phyloP scores from a whole-genome alignment of 2,329 filamentous ascomycete genomes.

The Calcarisporium arbuscula region DNA sequence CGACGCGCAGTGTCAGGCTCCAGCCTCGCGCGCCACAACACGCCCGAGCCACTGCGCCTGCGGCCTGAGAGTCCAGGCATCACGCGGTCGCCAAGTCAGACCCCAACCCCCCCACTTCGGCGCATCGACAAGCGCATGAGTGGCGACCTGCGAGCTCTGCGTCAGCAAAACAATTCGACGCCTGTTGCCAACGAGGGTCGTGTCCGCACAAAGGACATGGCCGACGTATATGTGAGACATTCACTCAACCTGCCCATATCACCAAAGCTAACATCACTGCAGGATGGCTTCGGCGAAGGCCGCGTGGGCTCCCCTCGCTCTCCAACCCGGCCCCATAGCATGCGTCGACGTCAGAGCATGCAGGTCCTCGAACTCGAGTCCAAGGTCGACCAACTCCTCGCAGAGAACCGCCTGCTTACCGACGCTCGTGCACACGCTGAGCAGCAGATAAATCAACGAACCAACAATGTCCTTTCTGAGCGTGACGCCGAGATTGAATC shows the following conservation, averaged over 20 bases:
- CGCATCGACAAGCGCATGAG: constrained; percentile 62
- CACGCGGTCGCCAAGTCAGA: constrained; percentile 23
- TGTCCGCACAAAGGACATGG: constrained; percentile 77
- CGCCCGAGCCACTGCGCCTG: constrained; percentile 47
- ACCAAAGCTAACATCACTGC: no score
- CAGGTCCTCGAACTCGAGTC: constrained; percentile 89
- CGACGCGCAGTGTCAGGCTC: constrained; percentile 48
- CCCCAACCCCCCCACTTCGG: constrained; percentile 62
- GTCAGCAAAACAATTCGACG: constrained; percentile 40
- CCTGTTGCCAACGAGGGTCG: constrained; percentile 84
- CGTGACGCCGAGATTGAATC: constrained; percentile 82
- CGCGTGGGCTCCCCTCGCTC: constrained; percentile 81
- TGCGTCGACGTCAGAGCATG: constrained; percentile 96
- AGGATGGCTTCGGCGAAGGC: constrained; percentile 94
- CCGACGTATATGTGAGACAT: constrained; percentile 93
- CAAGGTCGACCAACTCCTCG: constrained; percentile 73
- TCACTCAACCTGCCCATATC: no score
- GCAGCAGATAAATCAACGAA: constrained; percentile 55
- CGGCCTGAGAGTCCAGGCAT: constrained; percentile 59
- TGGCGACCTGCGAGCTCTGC: constrained; percentile 57
- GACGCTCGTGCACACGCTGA: constrained; percentile 68
- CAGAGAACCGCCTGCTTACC: constrained; percentile 75
- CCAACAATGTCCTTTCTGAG: constrained; percentile 66
- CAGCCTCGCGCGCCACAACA: constrained; percentile 43
- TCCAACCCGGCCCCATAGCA: constrained; percentile 87